Conservation (phyloP, 371 early-diverging fungal species). For the Blakeslea trispora region DNA sequence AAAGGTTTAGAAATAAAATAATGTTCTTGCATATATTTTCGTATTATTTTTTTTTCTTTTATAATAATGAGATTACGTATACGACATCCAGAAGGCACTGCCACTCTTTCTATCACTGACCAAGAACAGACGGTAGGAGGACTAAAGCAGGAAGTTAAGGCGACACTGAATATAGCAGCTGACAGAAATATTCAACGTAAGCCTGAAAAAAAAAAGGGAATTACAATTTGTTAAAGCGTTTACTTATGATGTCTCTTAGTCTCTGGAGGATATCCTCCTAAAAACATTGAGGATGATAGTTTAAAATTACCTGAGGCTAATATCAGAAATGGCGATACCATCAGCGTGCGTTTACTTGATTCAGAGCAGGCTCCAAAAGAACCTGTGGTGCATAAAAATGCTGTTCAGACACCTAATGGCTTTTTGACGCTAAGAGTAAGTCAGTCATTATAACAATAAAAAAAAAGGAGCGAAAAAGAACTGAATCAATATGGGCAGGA, state of each 20-base stretch:
- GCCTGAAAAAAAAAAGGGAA: too few species aligned
- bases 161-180: conserved; percentile 4
- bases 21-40: too few species aligned
- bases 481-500: too few species aligned
- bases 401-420: conserved; percentile 8
- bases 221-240: too few species aligned
- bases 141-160: conserved; percentile 19
- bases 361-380: conserved; percentile 1
- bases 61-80: conserved; percentile 48
- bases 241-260: conserved; percentile 20
- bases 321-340: conserved; percentile 40
- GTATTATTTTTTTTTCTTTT: neutral
- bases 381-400: conserved; percentile 4
- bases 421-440: conserved; percentile 19
- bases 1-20: too few species aligned
- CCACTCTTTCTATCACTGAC: conserved; percentile 30
- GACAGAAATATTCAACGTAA: conserved; percentile 25
- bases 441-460: too few species aligned
- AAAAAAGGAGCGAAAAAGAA: too few species aligned
- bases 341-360: conserved; percentile 26
- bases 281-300: conserved; percentile 23
- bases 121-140: conserved; percentile 31
- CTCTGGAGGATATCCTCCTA: conserved; percentile 49
- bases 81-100: conserved; percentile 45
- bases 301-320: conserved; percentile 19